Base-by-base conservation (phyloP, 129 eudicot species). In the Pulicaria dysenterica region DNA sequence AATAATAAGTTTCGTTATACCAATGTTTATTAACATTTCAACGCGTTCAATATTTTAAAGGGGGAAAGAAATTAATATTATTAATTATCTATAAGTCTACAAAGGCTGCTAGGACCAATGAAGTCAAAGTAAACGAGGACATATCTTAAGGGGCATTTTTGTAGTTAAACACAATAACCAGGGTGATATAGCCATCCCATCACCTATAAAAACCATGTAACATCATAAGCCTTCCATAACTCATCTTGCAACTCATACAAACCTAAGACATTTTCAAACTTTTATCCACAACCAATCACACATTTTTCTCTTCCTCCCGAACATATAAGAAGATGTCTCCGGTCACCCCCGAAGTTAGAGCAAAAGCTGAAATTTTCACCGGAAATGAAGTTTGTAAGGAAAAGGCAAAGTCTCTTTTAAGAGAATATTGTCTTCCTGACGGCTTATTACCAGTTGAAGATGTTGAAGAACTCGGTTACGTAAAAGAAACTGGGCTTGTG, bases 401-500 rank as follows among this genome's bases (percentile, higher is more conserved):
- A 60, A 84, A 82, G 50, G 58, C 86, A 2, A 59, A 73, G 69
- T 60, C 71, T 46, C 53, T 87, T 73, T 82, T 87, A 5, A 75
- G 67, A 46, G 89, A 87, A 77, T 70, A 81, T 36, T 51, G 60
- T 41, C 66, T 87, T 43, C 92, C 92, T 8, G 81, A 79, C 42
- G 89, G 89, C 7, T 81, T 87, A 34, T 76, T 87, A 39, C 92
- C 92, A 0, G 19, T 84, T 3, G 58, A 79, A 36, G 85, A 87
- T 59, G 73, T 79, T 9, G 81, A 57, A 49, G 92, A 87, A 59
- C 78, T 83, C 39, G 92, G 92, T 4, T 72, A 79, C 67, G 74
- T 87, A 7, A 76, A 76, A 59, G 83, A 79, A 50, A 87, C 92
- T 3, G 92, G 92, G 8, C 82, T 84, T 48, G 79, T 87, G 19